A percentile compares a stretch with the other conserved stretches of the same genome.
phyloP scores from a whole-genome alignment of 192 early-diverging fungal genomes.

The Coemansia sp. region DNA sequence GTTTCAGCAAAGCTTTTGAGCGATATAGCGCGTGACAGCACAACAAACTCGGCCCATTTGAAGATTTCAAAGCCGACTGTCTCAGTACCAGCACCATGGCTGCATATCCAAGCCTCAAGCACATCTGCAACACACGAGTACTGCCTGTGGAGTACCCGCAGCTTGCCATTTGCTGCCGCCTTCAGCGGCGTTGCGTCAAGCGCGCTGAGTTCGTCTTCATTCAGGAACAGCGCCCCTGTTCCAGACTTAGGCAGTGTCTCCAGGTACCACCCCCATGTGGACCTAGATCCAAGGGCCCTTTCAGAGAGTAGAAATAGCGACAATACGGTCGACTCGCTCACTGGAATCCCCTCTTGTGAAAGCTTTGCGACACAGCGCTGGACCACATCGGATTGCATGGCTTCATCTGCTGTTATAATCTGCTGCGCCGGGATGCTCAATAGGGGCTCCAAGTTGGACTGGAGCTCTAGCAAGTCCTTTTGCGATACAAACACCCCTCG shows the following conservation, averaged over 20 bases:
- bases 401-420: conserved; percentile 15
- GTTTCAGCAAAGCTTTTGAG: conserved; percentile 15
- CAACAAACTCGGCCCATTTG: conserved; percentile 29
- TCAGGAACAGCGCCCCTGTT: conserved; percentile 13
- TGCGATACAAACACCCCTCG: conserved; percentile 14
- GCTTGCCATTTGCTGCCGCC: conserved; percentile 18
- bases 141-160: conserved; percentile 15
- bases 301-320: conserved; percentile 30
- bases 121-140: not conserved
- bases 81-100: not conserved
- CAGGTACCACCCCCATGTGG: conserved; percentile 26
- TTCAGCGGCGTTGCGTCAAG: conserved; percentile 20
- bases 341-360: not conserved
- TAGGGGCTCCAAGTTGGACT: too few species aligned
- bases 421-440: conserved; percentile 12
- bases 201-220: conserved; percentile 1
- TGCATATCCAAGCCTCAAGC: conserved; percentile 11
- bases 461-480: too few species aligned
- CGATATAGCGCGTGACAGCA: conserved; percentile 31
- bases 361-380: conserved; percentile 7
- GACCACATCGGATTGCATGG: conserved; percentile 14
- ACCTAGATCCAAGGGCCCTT: conserved; percentile 9
- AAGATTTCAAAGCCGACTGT: conserved; percentile 10
- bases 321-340: conserved; percentile 7
- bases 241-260: conserved; percentile 12